Conservation (phyloP, 176 grass and related monocot species). For the Tillandsia leiboldiana region DNA sequence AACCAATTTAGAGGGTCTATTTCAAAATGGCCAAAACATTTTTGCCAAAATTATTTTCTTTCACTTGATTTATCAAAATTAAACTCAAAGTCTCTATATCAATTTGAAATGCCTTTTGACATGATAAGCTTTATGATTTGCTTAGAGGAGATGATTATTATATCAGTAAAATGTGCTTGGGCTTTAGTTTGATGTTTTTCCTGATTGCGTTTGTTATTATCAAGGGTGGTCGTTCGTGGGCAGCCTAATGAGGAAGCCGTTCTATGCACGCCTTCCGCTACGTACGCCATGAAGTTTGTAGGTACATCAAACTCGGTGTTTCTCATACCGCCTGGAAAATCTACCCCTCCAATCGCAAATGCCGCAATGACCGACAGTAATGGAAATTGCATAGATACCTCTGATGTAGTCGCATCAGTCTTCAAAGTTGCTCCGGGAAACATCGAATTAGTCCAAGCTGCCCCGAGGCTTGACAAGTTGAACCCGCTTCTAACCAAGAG, state of each 20-base stretch:
- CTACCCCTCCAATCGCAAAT: conserved; percentile 8
- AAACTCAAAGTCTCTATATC: background rate
- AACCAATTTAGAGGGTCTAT: too few relatives aligned
- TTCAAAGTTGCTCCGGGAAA: conserved; percentile 67
- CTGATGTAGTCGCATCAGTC: conserved; percentile 30
- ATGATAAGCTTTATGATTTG: background rate
- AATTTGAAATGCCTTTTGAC: background rate
- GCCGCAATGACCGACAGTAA: background rate
- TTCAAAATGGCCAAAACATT: too few relatives aligned
- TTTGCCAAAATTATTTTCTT: background rate
- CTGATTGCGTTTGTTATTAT: background rate
- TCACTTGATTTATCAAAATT: background rate
- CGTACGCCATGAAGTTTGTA: conserved; percentile 93
- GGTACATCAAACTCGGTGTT: conserved; percentile 78
- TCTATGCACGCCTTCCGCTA: conserved; percentile 71
- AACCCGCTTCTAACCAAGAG: conserved; percentile 46
- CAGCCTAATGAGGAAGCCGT: conserved; percentile 73
- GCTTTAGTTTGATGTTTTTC: background rate
- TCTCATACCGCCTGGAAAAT: conserved; percentile 50
- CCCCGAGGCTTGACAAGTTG: conserved; percentile 74
- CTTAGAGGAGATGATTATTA: background rate
- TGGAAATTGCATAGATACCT: background rate
- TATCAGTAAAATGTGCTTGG: background rate
- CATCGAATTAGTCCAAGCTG: conserved; percentile 61
- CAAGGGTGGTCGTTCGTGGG: conserved; percentile 51